Evolutionary conservation across 2,329 filamentous ascomycete species (phyloP).

Genomic region (Venturia aucupariae): DNA sequence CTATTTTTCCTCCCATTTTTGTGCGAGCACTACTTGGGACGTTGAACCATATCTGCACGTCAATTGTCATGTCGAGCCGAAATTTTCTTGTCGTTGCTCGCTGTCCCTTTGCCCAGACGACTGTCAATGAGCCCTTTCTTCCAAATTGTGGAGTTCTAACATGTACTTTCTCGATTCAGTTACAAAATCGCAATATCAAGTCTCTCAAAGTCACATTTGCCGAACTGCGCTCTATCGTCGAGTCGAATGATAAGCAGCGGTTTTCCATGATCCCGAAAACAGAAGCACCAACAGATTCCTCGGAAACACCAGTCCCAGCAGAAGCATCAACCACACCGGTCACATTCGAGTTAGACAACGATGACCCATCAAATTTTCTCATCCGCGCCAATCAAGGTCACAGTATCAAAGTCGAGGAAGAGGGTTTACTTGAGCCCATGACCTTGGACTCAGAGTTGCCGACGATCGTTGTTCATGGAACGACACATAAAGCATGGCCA

Average conservation of each 20-base stretch:
- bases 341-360: conserved; percentile 14
- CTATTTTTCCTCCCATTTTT: too few relatives aligned
- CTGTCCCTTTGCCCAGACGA: too few relatives aligned
- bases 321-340: conserved; percentile 43
- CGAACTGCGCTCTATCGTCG: conserved; percentile 63
- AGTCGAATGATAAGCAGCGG: conserved; percentile 78
- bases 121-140: too few relatives aligned
- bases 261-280: conserved; percentile 62
- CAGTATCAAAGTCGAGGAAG: conserved; percentile 66
- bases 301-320: conserved; percentile 38
- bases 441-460: conserved; percentile 52
- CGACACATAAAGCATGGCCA: conserved; percentile 72
- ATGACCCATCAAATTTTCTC: conserved; percentile 58
- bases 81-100: too few relatives aligned
- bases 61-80: too few relatives aligned
- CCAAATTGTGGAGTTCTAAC: background rate
- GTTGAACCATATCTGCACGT: too few relatives aligned
- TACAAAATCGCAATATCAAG: conserved; percentile 52
- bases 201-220: conserved; percentile 63
- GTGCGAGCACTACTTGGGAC: too few relatives aligned
- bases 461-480: conserved; percentile 70
- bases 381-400: conserved; percentile 97
- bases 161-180: conserved; percentile 27
- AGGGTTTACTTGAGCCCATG: conserved; percentile 60
- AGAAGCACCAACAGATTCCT: conserved; percentile 32